Base-by-base conservation (phyloP, 2,329 filamentous ascomycete species). In the Leptographium procerum region DNA sequence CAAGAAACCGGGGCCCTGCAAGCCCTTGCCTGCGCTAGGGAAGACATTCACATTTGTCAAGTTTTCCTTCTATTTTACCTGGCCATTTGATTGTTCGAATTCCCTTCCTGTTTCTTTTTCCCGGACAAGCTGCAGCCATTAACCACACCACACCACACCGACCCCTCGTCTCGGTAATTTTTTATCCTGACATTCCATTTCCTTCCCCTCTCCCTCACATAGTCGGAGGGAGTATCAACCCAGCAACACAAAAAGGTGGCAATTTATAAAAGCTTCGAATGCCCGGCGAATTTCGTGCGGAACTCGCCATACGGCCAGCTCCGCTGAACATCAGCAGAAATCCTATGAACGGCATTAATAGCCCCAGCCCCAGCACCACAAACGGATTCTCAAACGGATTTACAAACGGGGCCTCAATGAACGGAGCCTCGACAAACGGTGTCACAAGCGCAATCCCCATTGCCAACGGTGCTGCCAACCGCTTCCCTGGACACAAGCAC, bases 401-500 rank as follows among this genome's bases (percentile, higher is more conserved):
- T 54, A 52, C 52, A n/a, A 57, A 56, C 48, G 40, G 47, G 43
- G 28, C 14, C n/a, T 9, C 52, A 31, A 36, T 26, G 19, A 50
- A 50, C 45, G 45, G 45, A 13, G 13, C 19, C 22, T 10, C 34
- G 19, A 22, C 33, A 24, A 36, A 36, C 33, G 52, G 22, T 8
- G 22, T 28, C 2, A 34, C 50, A 19, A 55, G 47, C 40, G 55
- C 40, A 52, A 63, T 61, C 16, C 60, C 60, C 29, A 62, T 62
- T n/a, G 54, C 31, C n/a, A 61, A 57, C 61, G 56, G 56, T 33
- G 31, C 54, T 11, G 31, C 56, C 43, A 28, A 50, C 52, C 43
- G 22, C 52, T 19, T 33, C 29, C 50, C 57, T 53, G 59, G 69
- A 31, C 81, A 84, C 70, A 84, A 84, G 64, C 81, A 84, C 68